Percentiles rank a stretch among this genome's conserved stretches.
These are phyloP conservation scores for Cladophialophora psammophila DNA, from an alignment of 2,329 filamentous ascomycete genomes.

Conservation along the genomic window DNA sequence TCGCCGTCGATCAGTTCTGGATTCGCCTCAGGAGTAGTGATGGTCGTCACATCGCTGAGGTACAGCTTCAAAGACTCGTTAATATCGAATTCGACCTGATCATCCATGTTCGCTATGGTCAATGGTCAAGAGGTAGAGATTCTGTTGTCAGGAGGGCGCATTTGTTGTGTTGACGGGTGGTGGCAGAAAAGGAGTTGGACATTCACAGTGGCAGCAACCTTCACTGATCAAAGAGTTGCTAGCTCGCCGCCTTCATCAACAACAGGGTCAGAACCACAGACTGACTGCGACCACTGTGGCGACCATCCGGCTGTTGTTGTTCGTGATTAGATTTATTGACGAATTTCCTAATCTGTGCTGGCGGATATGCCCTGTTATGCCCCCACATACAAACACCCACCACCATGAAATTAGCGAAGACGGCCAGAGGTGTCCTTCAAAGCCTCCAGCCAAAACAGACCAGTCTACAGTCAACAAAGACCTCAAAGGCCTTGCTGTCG, in stretches of 20 bases:
- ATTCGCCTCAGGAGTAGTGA: conserved; percentile 86
- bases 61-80: conserved; percentile 97
- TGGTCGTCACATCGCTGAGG: conserved; percentile 86
- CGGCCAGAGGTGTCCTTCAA: conserved; percentile 31
- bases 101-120: conserved; percentile 60
- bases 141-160: neutral
- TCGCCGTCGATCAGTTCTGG: conserved; percentile 87
- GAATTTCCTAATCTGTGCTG: conserved; percentile 25
- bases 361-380: conserved; percentile 1
- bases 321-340: conserved; percentile 27
- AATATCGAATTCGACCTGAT: conserved; percentile 83
- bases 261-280: neutral
- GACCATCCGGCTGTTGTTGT: conserved; percentile 2
- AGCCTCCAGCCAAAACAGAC: conserved; percentile 32
- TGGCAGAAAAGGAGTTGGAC: neutral
- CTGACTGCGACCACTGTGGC: conserved; percentile 15
- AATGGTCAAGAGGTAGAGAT: neutral
- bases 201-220: conserved; percentile 3
- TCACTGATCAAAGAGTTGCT: neutral
- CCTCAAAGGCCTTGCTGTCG: conserved; percentile 11
- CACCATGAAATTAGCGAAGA: conserved; percentile 34
- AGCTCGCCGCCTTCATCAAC: neutral
- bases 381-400: conserved; percentile 21
- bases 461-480: conserved; percentile 17
- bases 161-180: neutral